phyloP scores from a whole-genome alignment of 805 yeast species.

The Scheffersomyces ergatensis region DNA sequence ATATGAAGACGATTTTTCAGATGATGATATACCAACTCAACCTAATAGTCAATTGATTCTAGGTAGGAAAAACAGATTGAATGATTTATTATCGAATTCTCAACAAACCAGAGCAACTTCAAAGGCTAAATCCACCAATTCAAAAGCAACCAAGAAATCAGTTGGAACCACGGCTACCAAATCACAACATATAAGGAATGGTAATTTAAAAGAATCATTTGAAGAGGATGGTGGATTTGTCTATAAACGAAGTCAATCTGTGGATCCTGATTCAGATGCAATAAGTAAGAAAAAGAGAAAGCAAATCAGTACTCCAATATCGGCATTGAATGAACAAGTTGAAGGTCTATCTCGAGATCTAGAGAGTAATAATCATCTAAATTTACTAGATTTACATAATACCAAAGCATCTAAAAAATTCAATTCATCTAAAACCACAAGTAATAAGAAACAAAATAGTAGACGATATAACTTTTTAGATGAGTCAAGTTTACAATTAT shows the following conservation, averaged over 20 bases:
- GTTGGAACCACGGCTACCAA: background rate
- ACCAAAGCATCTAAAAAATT: background rate
- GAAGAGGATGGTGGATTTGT: constrained; percentile 32
- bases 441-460: constrained; percentile 8
- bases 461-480: constrained; percentile 6
- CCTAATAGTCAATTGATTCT: constrained; percentile 6
- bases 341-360: constrained; percentile 10
- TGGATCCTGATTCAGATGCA: background rate
- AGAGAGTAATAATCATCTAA: constrained; percentile 9
- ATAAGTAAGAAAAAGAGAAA: constrained; percentile 5
- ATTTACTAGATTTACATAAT: constrained; percentile 7
- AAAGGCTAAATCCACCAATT: background rate
- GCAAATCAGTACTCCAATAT: constrained; percentile 22
- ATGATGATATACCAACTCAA: constrained; percentile 5
- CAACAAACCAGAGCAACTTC: constrained; percentile 2
- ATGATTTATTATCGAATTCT: constrained; percentile 12
- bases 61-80: constrained; percentile 17
- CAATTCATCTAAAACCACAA: constrained; percentile 1
- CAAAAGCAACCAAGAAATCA: background rate
- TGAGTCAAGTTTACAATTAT: constrained; percentile 5
- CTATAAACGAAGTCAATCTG: constrained; percentile 22
- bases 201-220: background rate
- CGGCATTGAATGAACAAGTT: constrained; percentile 17
- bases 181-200: background rate
- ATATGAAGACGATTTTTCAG: background rate